Conservation (phyloP, 768 basidiomycete genomes). For the Kwoniella sp. region DNA sequence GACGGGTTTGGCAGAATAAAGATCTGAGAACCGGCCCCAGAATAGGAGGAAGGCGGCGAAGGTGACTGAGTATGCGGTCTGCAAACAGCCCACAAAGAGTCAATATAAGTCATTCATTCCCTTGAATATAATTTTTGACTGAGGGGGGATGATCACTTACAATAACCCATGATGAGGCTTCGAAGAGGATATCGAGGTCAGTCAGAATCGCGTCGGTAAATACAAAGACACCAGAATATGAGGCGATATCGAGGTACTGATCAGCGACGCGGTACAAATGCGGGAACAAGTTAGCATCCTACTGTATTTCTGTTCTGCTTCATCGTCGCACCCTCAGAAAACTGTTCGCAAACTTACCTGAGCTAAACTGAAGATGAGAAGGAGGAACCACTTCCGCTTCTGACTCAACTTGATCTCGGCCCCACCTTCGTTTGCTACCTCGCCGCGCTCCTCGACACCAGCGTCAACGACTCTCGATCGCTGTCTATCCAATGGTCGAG, state of each 20-base stretch:
- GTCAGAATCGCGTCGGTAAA: constrained; percentile 36
- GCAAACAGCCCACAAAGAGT: too few species aligned
- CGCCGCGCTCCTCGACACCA: background rate
- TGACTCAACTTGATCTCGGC: constrained; percentile 27
- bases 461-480: constrained; percentile 5
- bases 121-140: too few species aligned
- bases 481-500: constrained; percentile 5
- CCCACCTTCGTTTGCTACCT: background rate
- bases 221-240: constrained; percentile 30
- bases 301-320: too few species aligned
- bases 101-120: too few species aligned
- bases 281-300: too few species aligned
- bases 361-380: constrained; percentile 17
- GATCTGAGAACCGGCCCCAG: constrained; percentile 47
- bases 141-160: too few species aligned
- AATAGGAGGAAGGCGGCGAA: constrained; percentile 47
- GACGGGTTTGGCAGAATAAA: constrained; percentile 44
- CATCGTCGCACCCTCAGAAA: too few species aligned
- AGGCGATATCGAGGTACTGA: constrained; percentile 37
- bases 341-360: constrained; percentile 25
- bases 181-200: constrained; percentile 37
- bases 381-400: constrained; percentile 20
- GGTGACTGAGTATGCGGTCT: constrained; percentile 42
- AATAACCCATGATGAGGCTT: constrained; percentile 44
- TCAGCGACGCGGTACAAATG: too few species aligned